Conservation (phyloP, 768 basidiomycete species). For the Tulasnella sp. region DNA sequence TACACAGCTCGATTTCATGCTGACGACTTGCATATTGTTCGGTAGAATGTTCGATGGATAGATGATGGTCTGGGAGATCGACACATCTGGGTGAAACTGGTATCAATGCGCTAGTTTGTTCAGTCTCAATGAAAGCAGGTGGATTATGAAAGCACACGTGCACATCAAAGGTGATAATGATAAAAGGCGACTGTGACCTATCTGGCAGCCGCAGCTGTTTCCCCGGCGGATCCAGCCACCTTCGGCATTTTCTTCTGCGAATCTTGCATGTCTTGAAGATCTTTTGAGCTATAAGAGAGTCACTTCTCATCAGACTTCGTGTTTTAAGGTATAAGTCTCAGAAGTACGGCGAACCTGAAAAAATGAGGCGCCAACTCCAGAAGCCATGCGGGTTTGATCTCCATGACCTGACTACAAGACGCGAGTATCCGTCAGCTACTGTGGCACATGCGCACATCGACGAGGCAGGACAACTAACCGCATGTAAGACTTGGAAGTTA, state of each 20-base stretch:
- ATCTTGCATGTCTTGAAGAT: conserved; percentile 17
- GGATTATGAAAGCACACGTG: too few relatives aligned
- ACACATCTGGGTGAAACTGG: too few relatives aligned
- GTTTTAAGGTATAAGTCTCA: conserved; percentile 17
- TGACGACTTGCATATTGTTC: not conserved
- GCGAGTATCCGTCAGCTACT: not conserved
- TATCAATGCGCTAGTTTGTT: too few relatives aligned
- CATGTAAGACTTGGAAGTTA: conserved; percentile 97
- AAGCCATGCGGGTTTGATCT: conserved; percentile 92
- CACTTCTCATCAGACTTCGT: conserved; percentile 19
- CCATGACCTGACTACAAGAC: conserved; percentile 75
- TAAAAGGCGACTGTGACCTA: too few relatives aligned
- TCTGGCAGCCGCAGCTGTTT: not conserved
- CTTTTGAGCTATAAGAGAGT: conserved; percentile 6
- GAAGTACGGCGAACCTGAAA: conserved; percentile 51
- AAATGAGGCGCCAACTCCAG: conserved; percentile 96
- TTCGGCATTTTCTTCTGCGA: conserved; percentile 74
- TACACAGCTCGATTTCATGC: not conserved
- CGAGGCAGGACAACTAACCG: conserved; percentile 33
- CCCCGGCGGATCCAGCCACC: conserved; percentile 32
- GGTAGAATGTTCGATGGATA: not conserved
- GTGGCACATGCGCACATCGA: not conserved
- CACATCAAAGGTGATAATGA: too few relatives aligned
- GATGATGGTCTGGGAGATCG: not conserved
- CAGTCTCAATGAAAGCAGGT: too few relatives aligned